phyloP scores from a whole-genome alignment of 2,329 filamentous ascomycete genomes.

The Botrytis fabae region DNA sequence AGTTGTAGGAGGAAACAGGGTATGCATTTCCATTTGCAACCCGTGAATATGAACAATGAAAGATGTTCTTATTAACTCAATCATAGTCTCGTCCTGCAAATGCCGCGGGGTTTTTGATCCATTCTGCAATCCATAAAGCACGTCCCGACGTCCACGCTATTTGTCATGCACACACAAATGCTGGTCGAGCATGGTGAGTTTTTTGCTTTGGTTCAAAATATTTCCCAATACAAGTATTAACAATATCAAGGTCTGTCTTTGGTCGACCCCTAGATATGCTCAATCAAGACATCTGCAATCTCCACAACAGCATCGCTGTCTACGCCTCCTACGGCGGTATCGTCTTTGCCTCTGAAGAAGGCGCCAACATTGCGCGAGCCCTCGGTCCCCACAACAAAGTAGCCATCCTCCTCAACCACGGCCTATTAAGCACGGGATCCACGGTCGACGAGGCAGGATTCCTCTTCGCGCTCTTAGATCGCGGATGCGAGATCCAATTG shows the following conservation, averaged over 20 bases:
- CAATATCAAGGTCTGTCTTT: conserved; percentile 62
- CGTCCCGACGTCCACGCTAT: conserved; percentile 65
- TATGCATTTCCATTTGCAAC: conserved; percentile 16
- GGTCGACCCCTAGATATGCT: conserved; percentile 67
- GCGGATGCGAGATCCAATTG: conserved; percentile 67
- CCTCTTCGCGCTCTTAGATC: conserved; percentile 67
- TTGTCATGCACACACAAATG: conserved; percentile 67
- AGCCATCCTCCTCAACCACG: conserved; percentile 70
- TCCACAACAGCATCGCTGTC: conserved; percentile 65
- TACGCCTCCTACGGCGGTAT: conserved; percentile 66
- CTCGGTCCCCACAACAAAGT: conserved; percentile 60
- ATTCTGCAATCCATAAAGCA: conserved; percentile 66
- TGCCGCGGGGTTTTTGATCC: conserved; percentile 68
- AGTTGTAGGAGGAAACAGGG: conserved; percentile 61
- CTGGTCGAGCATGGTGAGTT: conserved; percentile 49
- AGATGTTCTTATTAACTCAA: not conserved
- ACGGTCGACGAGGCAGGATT: conserved; percentile 77
- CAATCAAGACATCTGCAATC: conserved; percentile 65
- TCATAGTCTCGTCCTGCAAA: conserved; percentile 56
- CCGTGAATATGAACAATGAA: no score
- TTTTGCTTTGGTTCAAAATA: not conserved
- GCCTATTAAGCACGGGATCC: conserved; percentile 66
- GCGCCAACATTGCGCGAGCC: conserved; percentile 60
- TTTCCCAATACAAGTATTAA: not conserved
- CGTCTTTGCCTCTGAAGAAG: conserved; percentile 64